These are phyloP conservation scores for Clonostachys chloroleuca DNA, from an alignment of 2,329 filamentous ascomycete genomes.

Conservation along the genomic window DNA sequence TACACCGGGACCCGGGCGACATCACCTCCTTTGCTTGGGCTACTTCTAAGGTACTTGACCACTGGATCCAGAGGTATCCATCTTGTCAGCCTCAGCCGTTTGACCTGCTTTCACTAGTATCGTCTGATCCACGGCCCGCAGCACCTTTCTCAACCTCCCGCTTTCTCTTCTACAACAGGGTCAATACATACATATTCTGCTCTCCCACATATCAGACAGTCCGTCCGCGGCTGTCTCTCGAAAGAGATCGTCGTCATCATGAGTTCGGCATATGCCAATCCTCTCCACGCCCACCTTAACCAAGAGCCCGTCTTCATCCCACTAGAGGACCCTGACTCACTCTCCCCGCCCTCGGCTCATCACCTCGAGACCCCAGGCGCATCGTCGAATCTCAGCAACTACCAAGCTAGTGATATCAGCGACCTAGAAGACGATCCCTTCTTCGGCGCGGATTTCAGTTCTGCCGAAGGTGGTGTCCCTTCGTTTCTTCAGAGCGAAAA, in stretches of 20 bases:
- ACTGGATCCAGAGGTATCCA: no score
- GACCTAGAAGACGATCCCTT: conserved; percentile 45
- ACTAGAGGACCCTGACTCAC: conserved; percentile 23
- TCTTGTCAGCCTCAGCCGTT: no score
- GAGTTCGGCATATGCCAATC: background rate
- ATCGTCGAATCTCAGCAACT: conserved; percentile 39
- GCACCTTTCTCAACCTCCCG: background rate
- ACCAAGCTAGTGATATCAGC: conserved; percentile 36
- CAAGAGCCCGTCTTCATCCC: background rate
- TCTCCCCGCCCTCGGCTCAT: conserved; percentile 29
- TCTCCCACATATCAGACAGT: background rate
- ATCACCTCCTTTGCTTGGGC: conserved; percentile 3
- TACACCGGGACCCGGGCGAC: background rate
- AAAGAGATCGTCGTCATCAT: background rate
- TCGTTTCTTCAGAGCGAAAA: conserved; percentile 35
- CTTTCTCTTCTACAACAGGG: background rate
- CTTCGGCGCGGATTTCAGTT: conserved; percentile 43
- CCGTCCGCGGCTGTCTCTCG: background rate
- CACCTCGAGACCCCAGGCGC: conserved; percentile 42
- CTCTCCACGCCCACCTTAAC: conserved; percentile 2
- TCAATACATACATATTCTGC: background rate
- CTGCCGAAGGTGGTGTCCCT: conserved; percentile 32
- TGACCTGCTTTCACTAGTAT: no score
- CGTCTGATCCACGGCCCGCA: no score
- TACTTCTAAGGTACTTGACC: background rate